phyloP scores from a whole-genome alignment of 2,329 filamentous ascomycete genomes.

The Gnomoniopsis smithogilvyi region DNA sequence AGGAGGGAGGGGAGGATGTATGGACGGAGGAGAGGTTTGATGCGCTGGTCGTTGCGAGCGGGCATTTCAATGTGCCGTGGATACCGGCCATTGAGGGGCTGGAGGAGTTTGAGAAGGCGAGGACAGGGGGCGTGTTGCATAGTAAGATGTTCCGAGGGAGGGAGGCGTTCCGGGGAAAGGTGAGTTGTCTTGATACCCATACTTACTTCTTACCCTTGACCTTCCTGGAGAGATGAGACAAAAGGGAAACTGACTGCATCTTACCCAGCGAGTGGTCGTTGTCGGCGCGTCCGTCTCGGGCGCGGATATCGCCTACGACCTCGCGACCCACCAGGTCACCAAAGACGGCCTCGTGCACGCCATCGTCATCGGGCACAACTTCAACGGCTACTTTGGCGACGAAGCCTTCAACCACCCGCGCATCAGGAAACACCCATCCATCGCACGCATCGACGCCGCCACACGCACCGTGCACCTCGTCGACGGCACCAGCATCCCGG shows the following conservation, averaged over 20 bases:
- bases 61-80: conserved; percentile 56
- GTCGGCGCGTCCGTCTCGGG: conserved; percentile 65
- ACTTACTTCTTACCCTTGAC: not conserved
- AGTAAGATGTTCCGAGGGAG: conserved; percentile 51
- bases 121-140: conserved; percentile 50
- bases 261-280: conserved; percentile 56
- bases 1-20: conserved; percentile 37
- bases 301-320: conserved; percentile 48
- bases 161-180: conserved; percentile 43
- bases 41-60: conserved; percentile 55
- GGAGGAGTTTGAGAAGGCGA: conserved; percentile 39
- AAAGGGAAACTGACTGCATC: too few relatives aligned
- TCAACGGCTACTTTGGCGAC: conserved; percentile 28
- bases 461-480: conserved; percentile 45
- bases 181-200: conserved; percentile 21
- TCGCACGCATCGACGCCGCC: conserved; percentile 20
- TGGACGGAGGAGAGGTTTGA: conserved; percentile 64
- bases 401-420: conserved; percentile 24
- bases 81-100: conserved; percentile 47
- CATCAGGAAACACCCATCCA: conserved; percentile 19
- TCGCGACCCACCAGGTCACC: conserved; percentile 18
- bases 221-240: too few relatives aligned
- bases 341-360: conserved; percentile 22
- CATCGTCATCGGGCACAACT: conserved; percentile 24
- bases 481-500: conserved; percentile 48